A percentile compares a stretch with the other conserved stretches of the same genome.
phyloP scores from a whole-genome alignment of 495 filamentous ascomycete genomes.

The Neurospora sp. region DNA sequence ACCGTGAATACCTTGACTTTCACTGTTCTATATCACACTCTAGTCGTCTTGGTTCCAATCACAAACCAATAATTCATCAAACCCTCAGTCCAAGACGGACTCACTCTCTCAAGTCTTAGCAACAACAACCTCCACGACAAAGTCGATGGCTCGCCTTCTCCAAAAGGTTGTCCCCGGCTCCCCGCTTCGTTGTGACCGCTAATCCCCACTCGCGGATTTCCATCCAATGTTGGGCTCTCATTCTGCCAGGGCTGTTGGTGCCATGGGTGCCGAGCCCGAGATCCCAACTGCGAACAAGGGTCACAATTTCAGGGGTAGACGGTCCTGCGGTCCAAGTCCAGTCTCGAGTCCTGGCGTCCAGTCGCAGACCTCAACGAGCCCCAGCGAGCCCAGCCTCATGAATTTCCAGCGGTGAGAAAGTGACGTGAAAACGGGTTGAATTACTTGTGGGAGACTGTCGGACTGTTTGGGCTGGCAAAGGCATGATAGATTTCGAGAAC shows the following conservation, averaged over 20 bases:
- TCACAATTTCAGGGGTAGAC: neutral
- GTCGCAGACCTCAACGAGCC: neutral
- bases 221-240: neutral
- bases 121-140: neutral
- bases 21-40: neutral
- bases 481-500: neutral
- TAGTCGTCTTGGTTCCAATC: neutral
- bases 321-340: neutral
- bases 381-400: neutral
- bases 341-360: neutral
- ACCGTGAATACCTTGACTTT: neutral
- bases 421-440: neutral
- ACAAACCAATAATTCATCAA: neutral
- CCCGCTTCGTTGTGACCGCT: neutral
- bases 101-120: neutral
- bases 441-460: neutral
- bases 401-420: neutral
- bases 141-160: neutral
- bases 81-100: neutral
- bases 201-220: neutral
- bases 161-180: neutral
- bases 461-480: neutral
- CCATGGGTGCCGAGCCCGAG: neutral
- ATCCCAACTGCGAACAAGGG: neutral
- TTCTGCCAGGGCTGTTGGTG: neutral